Evolutionary conservation across 2,329 filamentous ascomycete genomes (phyloP), one percentile per base, ranked within the genome.

Genomic region (Pyrenochaeta sp.): DNA sequence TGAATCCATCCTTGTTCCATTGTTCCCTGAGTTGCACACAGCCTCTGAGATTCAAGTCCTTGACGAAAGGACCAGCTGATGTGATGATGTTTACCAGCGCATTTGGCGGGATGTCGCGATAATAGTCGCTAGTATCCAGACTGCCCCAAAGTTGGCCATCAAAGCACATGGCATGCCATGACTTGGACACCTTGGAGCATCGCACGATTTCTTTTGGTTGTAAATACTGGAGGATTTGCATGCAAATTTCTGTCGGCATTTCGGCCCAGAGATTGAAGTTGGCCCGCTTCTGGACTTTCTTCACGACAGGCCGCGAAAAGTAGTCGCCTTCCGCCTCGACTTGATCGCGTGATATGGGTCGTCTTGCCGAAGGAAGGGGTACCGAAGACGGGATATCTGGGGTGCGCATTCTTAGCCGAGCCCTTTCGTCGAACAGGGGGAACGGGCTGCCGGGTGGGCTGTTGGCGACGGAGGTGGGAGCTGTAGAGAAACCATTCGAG

Each of bases 61-160:
- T 89, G 40, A 97, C 85, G 60, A 97, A 99, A 0, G 93, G 90
- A 0, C 93, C 94, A 1, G 91, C 90, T 3, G 85, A 81, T 1
- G 85, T 83, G 63, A 97, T 91, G 50, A 97, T 91, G 62, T 88
- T 90, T 42, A 91, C 84, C 34, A 99, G 75, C 1, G 89, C 89
- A 52, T 89, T 85, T 15, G 88, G 89, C 0, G 93, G 87, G 53
- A 97, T 97, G 38, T 91, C 83, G 53, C 82, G 83, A 67, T 97
- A 96, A 71, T 93, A 97, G 35, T 89, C 85, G 6, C 90, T 87
- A 2, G 89, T 76, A 40, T 97, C 91, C 35, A 97, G 81, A 28
- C 81, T 84, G 3, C 85, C 86, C 94, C 94, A 99, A 11, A 97
- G 75, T 73, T 99, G 94, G 2, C 94, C 94, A 68, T 99, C 93